Base-by-base conservation (phyloP, 2,329 filamentous ascomycete genomes). In the Aureobasidium vineae region DNA sequence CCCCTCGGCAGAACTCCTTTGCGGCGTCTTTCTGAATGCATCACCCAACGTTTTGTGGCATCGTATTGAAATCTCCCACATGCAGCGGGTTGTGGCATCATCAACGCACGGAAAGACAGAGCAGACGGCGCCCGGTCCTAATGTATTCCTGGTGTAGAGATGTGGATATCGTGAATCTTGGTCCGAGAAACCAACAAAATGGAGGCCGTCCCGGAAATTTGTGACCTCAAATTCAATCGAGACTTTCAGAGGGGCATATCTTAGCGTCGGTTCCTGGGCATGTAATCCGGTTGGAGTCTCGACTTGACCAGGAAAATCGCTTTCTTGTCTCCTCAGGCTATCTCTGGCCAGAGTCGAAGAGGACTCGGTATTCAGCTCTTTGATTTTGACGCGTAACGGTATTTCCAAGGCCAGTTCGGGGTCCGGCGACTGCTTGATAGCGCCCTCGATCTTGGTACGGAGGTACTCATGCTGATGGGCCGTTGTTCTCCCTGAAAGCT, bases 91-190 rank as follows among this genome's bases (percentile, higher is more conserved):
- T 40, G 88, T 87, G 28, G 90, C 86, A 74, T 96, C 90, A 75
- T 99, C 95, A 63, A 98, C 84, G 75, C 95, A 98, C 0, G 95
- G 95, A 73, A 99, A 99, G 31, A 98, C 86, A 71, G 89, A 93
- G 54, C 88, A 94, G 0, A 92, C 88, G 21, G 87, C 88, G 36
- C 93, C 92, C 0, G 92, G 87, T 68, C 90, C 88, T 49, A 89
- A 81, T 2, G 89, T 90, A 73, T 94, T 92, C 47, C 88, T 89
- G 0, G 94, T 96, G 76, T 96, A 99, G 57, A 91, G 88, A 79
- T 99, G 94, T 0, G 95, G 92, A 76, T 93, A 99, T 68, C 93
- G 86, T 66, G 83, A 83, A 75, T 97, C 94, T 60, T 88, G 86
- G 66, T 88, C 87, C 52, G 92, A 88, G 43, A 95, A 85, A 4